Base-by-base conservation (phyloP, 306 rosid species). In the Casuarina cunninghamiana region DNA sequence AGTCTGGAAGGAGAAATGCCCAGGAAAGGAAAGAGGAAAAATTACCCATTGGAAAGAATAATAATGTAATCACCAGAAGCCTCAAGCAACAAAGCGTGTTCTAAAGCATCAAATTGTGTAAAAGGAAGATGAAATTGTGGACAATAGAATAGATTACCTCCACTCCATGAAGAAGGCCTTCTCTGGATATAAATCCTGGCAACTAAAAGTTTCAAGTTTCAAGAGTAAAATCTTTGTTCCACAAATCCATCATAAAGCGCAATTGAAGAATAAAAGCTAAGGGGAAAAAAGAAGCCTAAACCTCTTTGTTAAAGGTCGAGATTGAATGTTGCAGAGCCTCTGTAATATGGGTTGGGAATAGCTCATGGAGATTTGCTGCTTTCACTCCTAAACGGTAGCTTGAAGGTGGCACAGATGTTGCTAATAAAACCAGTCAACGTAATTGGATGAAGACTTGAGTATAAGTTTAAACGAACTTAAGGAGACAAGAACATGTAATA, bases 351-450 rank as follows among this genome's bases (percentile, higher is more conserved):
- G 41, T 45, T 0, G 98, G 97, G 83, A 84, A 92, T 75, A 95
- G 70, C 84, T 89, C 85, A 74, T 92, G 93, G 79, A 95, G 97
- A 82, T 76, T 83, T 72, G 90, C 93, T 70, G 97, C 93, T 81
- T 87, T 92, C 83, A 95, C 97, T 70, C 98, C 98, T 87, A 95
- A 84, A 41, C 98, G 97, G 74, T 95, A 95, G 86, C 98, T 95
- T 82, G 98, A 95, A 0, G 92, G 78, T 1, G 97, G 98, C 68
- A 90, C 73, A 76, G 92, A 87, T 80, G 91, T 82, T 54, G 58
- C 98, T 92, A 77, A 77, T 50, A 78, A 83, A 84, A 69, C 73
- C 46, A 71, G 71, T 69, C 45, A 54, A 81, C 58, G 67, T 60
- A 53, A 86, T 65, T 71, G 69, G 42, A 73, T 69, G 68, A 82